These are phyloP conservation scores for Fusarium robinianum DNA, from an alignment of 2,329 filamentous ascomycete genomes.

Conservation along the genomic window DNA sequence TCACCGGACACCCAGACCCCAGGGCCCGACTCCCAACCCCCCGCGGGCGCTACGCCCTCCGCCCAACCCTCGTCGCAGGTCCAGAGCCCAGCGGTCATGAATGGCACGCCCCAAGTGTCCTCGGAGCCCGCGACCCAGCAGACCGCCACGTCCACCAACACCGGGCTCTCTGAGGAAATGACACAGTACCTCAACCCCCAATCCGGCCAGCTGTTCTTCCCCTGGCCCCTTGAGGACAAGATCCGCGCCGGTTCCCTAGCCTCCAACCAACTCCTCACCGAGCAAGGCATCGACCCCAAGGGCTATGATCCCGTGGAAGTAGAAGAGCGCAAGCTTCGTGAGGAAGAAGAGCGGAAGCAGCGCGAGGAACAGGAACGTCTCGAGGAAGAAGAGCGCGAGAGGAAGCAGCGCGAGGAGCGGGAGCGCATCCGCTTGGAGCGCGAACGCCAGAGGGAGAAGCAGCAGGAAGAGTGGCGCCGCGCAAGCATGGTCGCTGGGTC, in stretches of 20 bases:
- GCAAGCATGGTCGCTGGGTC: slow-evolving; percentile 41
- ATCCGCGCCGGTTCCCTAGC: slow-evolving; percentile 72
- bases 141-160: slow-evolving; percentile 40
- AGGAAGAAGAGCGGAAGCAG: slow-evolving; percentile 54
- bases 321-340: slow-evolving; percentile 54
- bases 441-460: slow-evolving; percentile 49
- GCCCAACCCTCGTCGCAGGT: slow-evolving; percentile 42
- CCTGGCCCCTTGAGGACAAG: slow-evolving; percentile 74
- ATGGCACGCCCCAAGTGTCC: slow-evolving; percentile 38
- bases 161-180: slow-evolving; percentile 54
- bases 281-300: slow-evolving; percentile 65
- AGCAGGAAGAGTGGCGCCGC: slow-evolving; percentile 48
- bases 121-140: slow-evolving; percentile 43
- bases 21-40: slow-evolving; percentile 37
- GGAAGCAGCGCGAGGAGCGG: slow-evolving; percentile 45
- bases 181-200: slow-evolving; percentile 59
- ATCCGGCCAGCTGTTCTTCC: slow-evolving; percentile 66
- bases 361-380: slow-evolving; percentile 53
- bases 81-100: slow-evolving; percentile 42
- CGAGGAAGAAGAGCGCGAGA: slow-evolving; percentile 53
- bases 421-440: slow-evolving; percentile 48
- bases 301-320: slow-evolving; percentile 62
- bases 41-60: slow-evolving; percentile 39
- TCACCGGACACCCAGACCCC: slow-evolving; percentile 41
- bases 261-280: slow-evolving; percentile 63